These are phyloP conservation scores for Fusarium udum DNA, from an alignment of 2,329 filamentous ascomycete species.

Conservation along the genomic window DNA sequence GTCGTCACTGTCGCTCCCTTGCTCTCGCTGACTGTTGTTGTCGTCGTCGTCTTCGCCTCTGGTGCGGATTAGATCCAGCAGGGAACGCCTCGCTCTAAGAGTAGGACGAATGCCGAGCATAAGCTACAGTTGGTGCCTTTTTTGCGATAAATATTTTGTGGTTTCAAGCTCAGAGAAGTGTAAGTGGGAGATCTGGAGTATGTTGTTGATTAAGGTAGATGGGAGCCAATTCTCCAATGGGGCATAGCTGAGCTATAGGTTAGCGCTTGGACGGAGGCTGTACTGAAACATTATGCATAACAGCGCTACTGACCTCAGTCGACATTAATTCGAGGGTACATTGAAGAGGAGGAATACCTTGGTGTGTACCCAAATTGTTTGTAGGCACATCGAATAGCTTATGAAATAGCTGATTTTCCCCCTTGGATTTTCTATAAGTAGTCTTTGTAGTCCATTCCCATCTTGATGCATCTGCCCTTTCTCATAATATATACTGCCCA, in stretches of 20 bases:
- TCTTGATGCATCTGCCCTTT: neutral
- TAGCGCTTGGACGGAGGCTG: conserved; percentile 16
- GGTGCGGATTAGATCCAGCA: conserved; percentile 60
- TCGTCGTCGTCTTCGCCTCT: conserved; percentile 44
- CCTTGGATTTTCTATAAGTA: neutral
- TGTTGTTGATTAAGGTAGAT: conserved; percentile 24
- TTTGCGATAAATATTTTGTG: conserved; percentile 15
- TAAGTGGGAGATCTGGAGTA: neutral
- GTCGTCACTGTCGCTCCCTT: conserved; percentile 20
- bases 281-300: conserved; percentile 1
- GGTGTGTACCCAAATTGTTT: neutral
- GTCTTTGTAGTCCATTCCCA: neutral
- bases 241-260: conserved; percentile 12
- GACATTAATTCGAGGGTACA: neutral
- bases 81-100: conserved; percentile 62
- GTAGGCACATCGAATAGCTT: neutral
- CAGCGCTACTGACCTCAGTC: neutral
- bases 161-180: conserved; percentile 11
- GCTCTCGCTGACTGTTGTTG: conserved; percentile 17
- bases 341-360: neutral
- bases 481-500: neutral
- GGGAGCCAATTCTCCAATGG: conserved; percentile 3
- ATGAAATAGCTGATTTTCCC: neutral
- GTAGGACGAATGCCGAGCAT: conserved; percentile 63
- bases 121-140: conserved; percentile 36